A percentile compares a stretch with the other conserved stretches of the same genome.
phyloP scores from a whole-genome alignment of 768 basidiomycete species.

The Hygrophorus russula region DNA sequence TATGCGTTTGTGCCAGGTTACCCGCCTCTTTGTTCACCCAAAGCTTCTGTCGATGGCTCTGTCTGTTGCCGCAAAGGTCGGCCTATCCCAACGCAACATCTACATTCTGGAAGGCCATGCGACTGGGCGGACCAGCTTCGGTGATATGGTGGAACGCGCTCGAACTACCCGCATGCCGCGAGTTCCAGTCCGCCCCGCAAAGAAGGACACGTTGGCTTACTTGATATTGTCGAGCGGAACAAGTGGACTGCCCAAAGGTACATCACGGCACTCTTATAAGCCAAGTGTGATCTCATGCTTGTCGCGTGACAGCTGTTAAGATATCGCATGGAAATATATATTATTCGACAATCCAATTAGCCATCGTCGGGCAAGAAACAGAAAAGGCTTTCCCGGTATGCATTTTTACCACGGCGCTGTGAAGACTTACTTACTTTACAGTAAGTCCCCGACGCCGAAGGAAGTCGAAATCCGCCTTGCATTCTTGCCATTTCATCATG shows the following conservation, averaged over 20 bases:
- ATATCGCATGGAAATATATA: conserved; percentile 58
- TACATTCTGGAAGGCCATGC: conserved; percentile 33
- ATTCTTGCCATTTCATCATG: conserved; percentile 60
- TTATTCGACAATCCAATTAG: conserved; percentile 28
- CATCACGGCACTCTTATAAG: neutral
- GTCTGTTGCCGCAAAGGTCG: conserved; percentile 23
- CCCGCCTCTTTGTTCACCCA: conserved; percentile 43
- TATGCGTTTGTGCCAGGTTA: conserved; percentile 34
- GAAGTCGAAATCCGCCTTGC: conserved; percentile 39
- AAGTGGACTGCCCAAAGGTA: conserved; percentile 66
- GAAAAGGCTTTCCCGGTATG: conserved; percentile 29
- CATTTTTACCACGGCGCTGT: conserved; percentile 1
- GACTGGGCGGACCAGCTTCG: conserved; percentile 29
- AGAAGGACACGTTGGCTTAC: conserved; percentile 50
- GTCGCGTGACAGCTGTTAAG: conserved; percentile 48
- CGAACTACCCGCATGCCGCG: conserved; percentile 25
- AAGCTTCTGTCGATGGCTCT: conserved; percentile 30
- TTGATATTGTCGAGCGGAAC: conserved; percentile 73
- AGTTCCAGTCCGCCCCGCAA: conserved; percentile 32
- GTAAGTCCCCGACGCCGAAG: conserved; percentile 30
- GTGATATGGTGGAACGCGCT: conserved; percentile 28
- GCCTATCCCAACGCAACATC: conserved; percentile 28
- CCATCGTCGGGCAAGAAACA: conserved; percentile 18
- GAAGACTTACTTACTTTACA: neutral
- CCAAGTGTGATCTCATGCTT: neutral